A percentile compares a stretch with the other conserved stretches of the same genome.
phyloP scores from a whole-genome alignment of 2,329 filamentous ascomycete genomes.

The Huntiella omanensis region DNA sequence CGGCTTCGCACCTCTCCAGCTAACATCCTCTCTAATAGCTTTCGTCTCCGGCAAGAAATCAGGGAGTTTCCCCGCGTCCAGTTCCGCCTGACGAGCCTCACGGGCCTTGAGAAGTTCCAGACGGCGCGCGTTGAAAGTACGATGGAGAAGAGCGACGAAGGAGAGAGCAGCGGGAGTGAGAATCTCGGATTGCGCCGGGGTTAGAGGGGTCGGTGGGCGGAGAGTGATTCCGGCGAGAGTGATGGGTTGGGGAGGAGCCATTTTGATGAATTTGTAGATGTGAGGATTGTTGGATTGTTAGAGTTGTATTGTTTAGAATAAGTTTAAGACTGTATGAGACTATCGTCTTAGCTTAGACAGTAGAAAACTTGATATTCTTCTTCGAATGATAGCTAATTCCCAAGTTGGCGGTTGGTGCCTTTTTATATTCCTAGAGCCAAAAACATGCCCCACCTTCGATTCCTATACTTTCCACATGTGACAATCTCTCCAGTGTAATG shows the following conservation, averaged over 20 bases:
- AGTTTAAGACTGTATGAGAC: not conserved
- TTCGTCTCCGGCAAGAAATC: conserved; percentile 94
- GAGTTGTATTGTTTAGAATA: not conserved
- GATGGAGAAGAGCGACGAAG: conserved; percentile 86
- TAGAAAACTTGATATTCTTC: too few species aligned
- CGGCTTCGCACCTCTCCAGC: conserved; percentile 83
- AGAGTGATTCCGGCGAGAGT: too few species aligned
- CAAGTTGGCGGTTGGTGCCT: too few species aligned
- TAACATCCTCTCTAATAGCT: conserved; percentile 81
- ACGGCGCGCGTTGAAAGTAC: conserved; percentile 78
- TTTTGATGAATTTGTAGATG: conserved; percentile 14
- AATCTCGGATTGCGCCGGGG: conserved; percentile 58
- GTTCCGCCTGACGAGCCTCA: conserved; percentile 70
- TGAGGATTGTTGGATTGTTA: not conserved
- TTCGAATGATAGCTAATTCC: too few species aligned
- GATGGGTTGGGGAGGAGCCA: too few species aligned
- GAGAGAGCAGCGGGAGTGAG: conserved; percentile 76
- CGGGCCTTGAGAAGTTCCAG: conserved; percentile 79
- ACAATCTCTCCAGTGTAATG: too few species aligned
- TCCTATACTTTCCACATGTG: too few species aligned
- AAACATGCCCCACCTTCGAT: too few species aligned
- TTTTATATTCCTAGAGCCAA: too few species aligned
- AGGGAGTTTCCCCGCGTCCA: conserved; percentile 72
- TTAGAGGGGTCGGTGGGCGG: conserved; percentile 35
- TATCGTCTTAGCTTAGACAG: too few species aligned